Base-by-base conservation (phyloP, 805 yeast species). In the Metschnikowia peoriensis region DNA sequence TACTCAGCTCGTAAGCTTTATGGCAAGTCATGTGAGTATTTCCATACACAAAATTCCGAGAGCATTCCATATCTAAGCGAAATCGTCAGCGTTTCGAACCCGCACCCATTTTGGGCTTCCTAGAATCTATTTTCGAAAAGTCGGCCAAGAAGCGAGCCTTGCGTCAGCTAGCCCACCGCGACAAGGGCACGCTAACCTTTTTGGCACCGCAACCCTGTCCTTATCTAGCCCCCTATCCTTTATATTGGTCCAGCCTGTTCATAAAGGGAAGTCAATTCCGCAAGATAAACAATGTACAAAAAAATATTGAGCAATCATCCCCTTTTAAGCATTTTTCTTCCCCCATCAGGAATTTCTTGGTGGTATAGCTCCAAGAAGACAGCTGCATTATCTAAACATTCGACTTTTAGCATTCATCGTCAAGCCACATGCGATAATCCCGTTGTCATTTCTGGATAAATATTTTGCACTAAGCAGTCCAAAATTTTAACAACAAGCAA, bases 381-480 rank as follows among this genome's bases (percentile, higher is more conserved):
- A 22, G 22, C 22, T 22, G 22, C 22, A 22, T 22, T 22, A 22
- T 22, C 22, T 22, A 4, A 22, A 22, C 22, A 22, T 22, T 22
- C 4, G 22, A 22, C 22, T 22, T 22, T 4, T 22, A 4, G 15
- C 40, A 5, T n/a, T n/a, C 17, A 8, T 14, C n/a, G 4, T n/a
- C 15, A 16, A 2, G 40, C 17, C 40, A 38, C 10, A 16, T 7
- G 11, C 40, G 17, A 38, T 38, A 32, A 15, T 4, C 22, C 38
- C 6, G 44, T 44, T 1, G 44, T 44, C 49, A 66, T 46, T 49
- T 66, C 69, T 1, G 71, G 71, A 48, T 65, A 69, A 37, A 66
- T 32, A 32, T 51, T 46, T 32, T 52, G 56, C 28, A 65, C 45
- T 14, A 67, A 27, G 37, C 60, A 54, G 54, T 69, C 73, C 9